Percentiles rank a stretch among this genome's conserved stretches.
Conservation (phyloP, 139 green algal genomes). For the Chlamydomonas sp. region DNA sequence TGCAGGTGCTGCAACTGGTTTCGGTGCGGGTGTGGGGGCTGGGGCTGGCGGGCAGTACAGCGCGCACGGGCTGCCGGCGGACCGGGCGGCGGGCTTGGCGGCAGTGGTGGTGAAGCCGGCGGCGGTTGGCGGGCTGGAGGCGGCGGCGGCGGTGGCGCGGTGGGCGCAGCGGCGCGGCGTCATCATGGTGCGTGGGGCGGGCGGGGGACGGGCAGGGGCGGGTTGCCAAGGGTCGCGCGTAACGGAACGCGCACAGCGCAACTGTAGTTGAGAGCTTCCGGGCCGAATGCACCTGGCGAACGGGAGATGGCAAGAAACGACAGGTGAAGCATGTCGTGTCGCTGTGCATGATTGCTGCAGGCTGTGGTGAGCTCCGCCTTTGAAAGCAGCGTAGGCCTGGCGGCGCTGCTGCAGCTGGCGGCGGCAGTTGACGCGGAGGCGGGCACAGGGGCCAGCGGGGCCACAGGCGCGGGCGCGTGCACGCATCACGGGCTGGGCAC, state of each 20-base stretch:
- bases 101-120: slow-evolving; percentile 86
- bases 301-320: too few relatives aligned
- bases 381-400: slow-evolving; percentile 77
- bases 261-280: too few relatives aligned
- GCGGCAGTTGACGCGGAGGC: slow-evolving; percentile 49
- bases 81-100: slow-evolving; percentile 36
- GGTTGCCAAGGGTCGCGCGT: not conserved
- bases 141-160: slow-evolving; percentile 42
- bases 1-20: not conserved
- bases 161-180: slow-evolving; percentile 55
- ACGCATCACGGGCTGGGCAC: slow-evolving; percentile 76
- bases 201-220: not conserved
- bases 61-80: not conserved
- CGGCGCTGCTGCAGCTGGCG: slow-evolving; percentile 70
- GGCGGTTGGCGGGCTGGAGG: slow-evolving; percentile 78
- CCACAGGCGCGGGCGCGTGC: not conserved
- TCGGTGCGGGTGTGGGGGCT: not conserved
- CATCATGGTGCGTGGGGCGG: slow-evolving; percentile 36
- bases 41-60: not conserved
- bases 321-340: not conserved
- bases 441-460: not conserved
- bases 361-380: slow-evolving; percentile 85
- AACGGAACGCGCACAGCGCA: too few relatives aligned
- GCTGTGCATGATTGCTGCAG: slow-evolving; percentile 5
- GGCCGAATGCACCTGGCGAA: too few relatives aligned